Conservation (phyloP, 2,329 filamentous ascomycete species). For the Plenodomus lindquistii region DNA sequence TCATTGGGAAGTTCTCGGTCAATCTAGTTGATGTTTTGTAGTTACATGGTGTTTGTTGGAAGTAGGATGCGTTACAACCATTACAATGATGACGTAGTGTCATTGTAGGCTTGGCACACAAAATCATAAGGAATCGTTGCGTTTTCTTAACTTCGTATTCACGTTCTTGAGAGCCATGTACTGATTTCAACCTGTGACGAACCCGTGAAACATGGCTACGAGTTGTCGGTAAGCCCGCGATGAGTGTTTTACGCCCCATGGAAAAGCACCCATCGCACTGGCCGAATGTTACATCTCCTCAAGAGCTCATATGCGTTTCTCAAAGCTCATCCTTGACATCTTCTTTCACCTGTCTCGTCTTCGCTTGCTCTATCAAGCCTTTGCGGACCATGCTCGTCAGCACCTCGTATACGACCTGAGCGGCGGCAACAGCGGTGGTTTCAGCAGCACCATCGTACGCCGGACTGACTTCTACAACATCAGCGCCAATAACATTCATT, state of each 20-base stretch:
- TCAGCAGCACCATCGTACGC: slow-evolving; percentile 82
- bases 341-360: slow-evolving; percentile 17
- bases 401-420: slow-evolving; percentile 85
- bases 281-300: not conserved
- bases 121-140: too few species aligned
- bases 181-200: not conserved
- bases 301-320: not conserved
- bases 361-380: slow-evolving; percentile 49
- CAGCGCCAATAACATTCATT: slow-evolving; percentile 75
- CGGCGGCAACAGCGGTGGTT: slow-evolving; percentile 79
- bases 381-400: slow-evolving; percentile 74
- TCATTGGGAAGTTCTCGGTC: not conserved
- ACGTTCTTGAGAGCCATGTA: too few species aligned
- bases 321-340: slow-evolving; percentile 34
- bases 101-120: not conserved
- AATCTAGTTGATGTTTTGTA: not conserved
- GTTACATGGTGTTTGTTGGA: not conserved
- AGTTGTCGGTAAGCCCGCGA: not conserved
- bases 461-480: slow-evolving; percentile 75
- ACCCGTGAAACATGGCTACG: not conserved
- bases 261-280: too few species aligned
- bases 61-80: not conserved
- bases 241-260: not conserved
- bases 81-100: not conserved
- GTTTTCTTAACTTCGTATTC: too few species aligned